Evolutionary conservation across 1,284 basidiomycete genomes (phyloP), one percentile per base, ranked within the genome.

Genomic region (Abortiporus biennis): DNA sequence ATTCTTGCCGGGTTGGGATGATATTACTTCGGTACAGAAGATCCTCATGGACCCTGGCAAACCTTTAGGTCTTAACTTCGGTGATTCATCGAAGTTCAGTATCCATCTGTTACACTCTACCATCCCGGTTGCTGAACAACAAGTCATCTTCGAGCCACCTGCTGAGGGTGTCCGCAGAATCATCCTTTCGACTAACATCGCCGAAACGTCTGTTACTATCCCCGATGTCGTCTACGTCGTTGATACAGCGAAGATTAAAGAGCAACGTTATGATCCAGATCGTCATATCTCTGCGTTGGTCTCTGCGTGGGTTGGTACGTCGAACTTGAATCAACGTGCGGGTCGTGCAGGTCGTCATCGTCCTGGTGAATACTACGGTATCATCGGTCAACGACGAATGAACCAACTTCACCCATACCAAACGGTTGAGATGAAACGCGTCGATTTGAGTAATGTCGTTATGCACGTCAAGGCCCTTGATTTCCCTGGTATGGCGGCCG

Each of bases 381-480:
- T 98, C 36, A 67, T 97, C 25, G 78, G 88, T 38, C 72, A 74
- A 46, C 65, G 68, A 23, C 81, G 87, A 36, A 76, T 83, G 15
- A 67, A 73, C 15, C 65, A 69, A 11, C 71, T 97, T 35, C 75
- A 81, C 46, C 76, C 89, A 25, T 85, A 96, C 57, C 92, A 94
- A 63, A 85, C 84, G 0, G 94, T 97, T 30, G 94, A 97, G 66
- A 98, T 98, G 92, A 93, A 92, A 65, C 78, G 93, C 23, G 80
- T 85, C n/a, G 90, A 93, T 63, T 62, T 93, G 53, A 92, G 81
- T 60, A 91, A 92, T 57, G 85, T 94, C 40, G 89, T 92, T 21
- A 94, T 96, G 94, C 93, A 95, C 60, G 82, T 98, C 65, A 98
- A 96, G 57, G 94, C 93, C n/a, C 76, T 97, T 36, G 85, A 93